Evolutionary conservation across 805 yeast species (phyloP), one percentile per base, ranked within the genome.

Genomic region (Clavispora vitiphila): DNA sequence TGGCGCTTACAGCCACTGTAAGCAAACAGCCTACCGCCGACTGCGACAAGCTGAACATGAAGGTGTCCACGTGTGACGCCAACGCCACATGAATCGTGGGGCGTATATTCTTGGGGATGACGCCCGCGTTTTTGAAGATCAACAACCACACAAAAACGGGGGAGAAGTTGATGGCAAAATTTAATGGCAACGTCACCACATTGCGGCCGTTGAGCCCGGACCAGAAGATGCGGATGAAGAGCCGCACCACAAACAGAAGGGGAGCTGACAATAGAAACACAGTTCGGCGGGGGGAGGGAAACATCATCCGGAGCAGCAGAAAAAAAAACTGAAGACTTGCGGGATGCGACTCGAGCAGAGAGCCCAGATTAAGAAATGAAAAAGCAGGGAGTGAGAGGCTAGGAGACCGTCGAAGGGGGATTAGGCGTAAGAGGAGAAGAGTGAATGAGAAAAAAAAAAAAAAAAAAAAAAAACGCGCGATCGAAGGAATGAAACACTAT

Each of bases 61-160:
- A 61, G 21, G 53, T 52, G 61, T 69, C 87, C 49, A 62, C 49
- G 38, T 66, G 60, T 44, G 66, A 69, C 10, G 74, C 67, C 16
- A 76, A 51, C 41, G 72, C 65, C 35, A 76, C 77, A 52, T 72
- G 71, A 46, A 79, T 77, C 9, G 52, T 42, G 0, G 86, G 87
- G 44, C 86, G 64, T 48, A 72, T 65, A 5, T 60, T 61, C 21
- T 63, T 69, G 8, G 88, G 86, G 30, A 78, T 77, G 43, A 53
- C 30, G 2, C 78, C 79, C 1, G 86, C 85, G 51, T 79, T 71
- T 55, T 78, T 75, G 62, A 80, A 81, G 18, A 78, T 71, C 30
- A 59, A 42, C 32, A 81, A 60, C 86, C 86, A 80, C 16, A 71
- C 50, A 29, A 76, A 62, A 3, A 80, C 72, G 0, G 79, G 80